Conservation (phyloP, 306 rosid species). For the Carpinus fangiana region DNA sequence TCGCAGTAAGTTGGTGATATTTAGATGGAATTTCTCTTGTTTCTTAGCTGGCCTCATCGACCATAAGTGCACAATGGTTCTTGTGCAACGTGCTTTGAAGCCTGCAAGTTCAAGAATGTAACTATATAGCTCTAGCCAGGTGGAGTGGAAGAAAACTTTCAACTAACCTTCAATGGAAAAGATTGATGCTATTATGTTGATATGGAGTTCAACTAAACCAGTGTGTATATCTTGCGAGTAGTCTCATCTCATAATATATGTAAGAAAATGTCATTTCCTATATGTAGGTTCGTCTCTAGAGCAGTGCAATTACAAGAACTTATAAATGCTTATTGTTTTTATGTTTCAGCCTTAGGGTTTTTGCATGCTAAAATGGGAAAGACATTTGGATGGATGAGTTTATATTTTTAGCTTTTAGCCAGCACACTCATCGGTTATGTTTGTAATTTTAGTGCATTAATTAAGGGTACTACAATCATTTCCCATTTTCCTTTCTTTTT, state of each 20-base stretch:
- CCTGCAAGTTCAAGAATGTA: slow-evolving; percentile 1
- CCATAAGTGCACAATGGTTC: slow-evolving; percentile 9
- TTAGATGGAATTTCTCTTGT: slow-evolving; percentile 32
- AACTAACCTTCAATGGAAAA: slow-evolving; percentile 5
- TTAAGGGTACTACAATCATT: no score
- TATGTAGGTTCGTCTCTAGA: slow-evolving; percentile 6
- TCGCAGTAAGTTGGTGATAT: slow-evolving; percentile 28
- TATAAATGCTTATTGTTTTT: neutral
- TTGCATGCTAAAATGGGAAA: neutral
- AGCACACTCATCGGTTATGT: no score
- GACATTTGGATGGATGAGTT: no score
- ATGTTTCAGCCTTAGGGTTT: slow-evolving; percentile 2
- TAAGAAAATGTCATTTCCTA: slow-evolving; percentile 3
- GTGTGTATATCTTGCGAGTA: slow-evolving; percentile 19
- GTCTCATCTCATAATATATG: slow-evolving; percentile 1
- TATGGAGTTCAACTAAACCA: slow-evolving; percentile 18
- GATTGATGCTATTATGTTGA: neutral
- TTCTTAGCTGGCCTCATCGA: slow-evolving; percentile 30
- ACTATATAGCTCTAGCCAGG: neutral
- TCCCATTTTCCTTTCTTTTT: no score
- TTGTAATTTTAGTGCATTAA: no score
- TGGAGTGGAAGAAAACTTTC: neutral
- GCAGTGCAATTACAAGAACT: slow-evolving; percentile 6
- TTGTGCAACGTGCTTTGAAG: slow-evolving; percentile 9
- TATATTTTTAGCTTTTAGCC: no score